phyloP scores from a whole-genome alignment of 305 asterid species.

The Rubia balearica region DNA sequence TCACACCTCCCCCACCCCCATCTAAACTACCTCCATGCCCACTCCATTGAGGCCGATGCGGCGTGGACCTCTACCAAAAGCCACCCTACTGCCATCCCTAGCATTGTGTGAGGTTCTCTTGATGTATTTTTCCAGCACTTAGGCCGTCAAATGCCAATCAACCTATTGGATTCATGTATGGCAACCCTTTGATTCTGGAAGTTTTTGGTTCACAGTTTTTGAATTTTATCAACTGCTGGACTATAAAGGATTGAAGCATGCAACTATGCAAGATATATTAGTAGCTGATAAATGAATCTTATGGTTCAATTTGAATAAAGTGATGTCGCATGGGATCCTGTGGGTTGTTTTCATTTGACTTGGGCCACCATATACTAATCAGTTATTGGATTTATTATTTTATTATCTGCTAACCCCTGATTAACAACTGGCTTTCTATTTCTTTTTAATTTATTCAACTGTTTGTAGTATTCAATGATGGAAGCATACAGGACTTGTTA shows the following conservation, averaged over 20 bases:
- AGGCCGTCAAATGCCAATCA: neutral
- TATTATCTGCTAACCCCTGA: neutral
- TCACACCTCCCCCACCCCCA: no score
- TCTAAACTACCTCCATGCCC: no score
- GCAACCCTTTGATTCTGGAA: neutral
- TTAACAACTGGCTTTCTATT: neutral
- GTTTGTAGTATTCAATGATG: neutral
- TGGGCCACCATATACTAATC: neutral
- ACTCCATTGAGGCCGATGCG: no score
- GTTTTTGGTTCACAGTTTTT: neutral
- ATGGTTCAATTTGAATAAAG: neutral
- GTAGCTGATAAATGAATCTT: neutral
- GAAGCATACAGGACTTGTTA: neutral
- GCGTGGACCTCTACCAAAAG: no score
- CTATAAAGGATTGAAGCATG: neutral
- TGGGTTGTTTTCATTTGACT: neutral
- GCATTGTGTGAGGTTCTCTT: neutral
- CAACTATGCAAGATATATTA: neutral
- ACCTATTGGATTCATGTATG: neutral
- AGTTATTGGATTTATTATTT: neutral
- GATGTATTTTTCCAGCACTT: neutral
- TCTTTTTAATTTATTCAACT: neutral
- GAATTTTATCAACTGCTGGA: neutral
- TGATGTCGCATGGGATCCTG: neutral
- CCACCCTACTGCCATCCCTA: no score